Percentiles rank a stretch among this genome's conserved stretches.
phyloP scores from a whole-genome alignment of 768 basidiomycete genomes.

The button mushroom (Agaricus bisporus) region DNA sequence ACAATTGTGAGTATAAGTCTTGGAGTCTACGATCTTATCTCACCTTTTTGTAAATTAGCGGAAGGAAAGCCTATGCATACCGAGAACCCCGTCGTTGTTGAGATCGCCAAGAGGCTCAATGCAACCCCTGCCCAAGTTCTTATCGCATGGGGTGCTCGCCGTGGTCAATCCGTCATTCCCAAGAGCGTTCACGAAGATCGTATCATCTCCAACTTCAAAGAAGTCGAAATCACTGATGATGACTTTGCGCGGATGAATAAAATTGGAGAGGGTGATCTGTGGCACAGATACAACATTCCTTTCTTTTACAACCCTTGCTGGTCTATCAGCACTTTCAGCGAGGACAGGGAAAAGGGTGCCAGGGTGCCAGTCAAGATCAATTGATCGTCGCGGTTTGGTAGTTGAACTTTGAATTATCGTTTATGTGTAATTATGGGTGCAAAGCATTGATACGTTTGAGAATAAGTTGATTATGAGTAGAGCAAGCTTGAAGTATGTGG shows the following conservation, averaged over 20 bases:
- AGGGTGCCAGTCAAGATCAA: conserved; percentile 26
- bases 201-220: conserved; percentile 73
- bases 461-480: too few species aligned
- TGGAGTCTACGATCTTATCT: neutral
- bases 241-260: conserved; percentile 57
- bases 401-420: conserved; percentile 1
- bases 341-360: conserved; percentile 46
- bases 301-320: conserved; percentile 47
- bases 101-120: conserved; percentile 55
- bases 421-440: neutral
- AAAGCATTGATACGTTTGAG: too few species aligned
- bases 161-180: conserved; percentile 80
- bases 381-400: neutral
- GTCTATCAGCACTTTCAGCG: conserved; percentile 69
- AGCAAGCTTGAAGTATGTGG: too few species aligned
- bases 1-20: conserved; percentile 49
- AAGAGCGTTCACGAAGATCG: conserved; percentile 73
- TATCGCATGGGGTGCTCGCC: conserved; percentile 70
- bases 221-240: conserved; percentile 58
- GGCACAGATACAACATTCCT: conserved; percentile 59
- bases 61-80: conserved; percentile 59
- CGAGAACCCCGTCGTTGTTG: conserved; percentile 54
- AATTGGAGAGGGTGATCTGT: conserved; percentile 39
- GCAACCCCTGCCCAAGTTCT: conserved; percentile 78
- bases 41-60: conserved; percentile 31